These are phyloP conservation scores for Beverwykella pulmonaria DNA, from an alignment of 495 filamentous ascomycete genomes.

Conservation along the genomic window DNA sequence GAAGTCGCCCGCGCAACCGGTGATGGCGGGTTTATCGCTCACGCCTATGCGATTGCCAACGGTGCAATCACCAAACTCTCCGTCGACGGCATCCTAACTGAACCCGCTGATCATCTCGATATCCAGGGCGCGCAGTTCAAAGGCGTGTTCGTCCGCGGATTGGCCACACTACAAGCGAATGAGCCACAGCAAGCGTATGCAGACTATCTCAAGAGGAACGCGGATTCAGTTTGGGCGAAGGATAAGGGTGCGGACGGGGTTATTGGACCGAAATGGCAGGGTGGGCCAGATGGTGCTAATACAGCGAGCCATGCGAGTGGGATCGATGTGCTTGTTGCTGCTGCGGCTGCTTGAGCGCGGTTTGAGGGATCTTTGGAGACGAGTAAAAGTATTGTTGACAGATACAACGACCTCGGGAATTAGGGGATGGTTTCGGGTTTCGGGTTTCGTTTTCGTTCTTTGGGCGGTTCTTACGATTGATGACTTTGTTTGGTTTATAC, in stretches of 20 bases:
- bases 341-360: constrained; percentile 41
- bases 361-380: too few species aligned
- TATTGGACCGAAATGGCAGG: constrained; percentile 62
- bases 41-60: constrained; percentile 66
- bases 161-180: constrained; percentile 59
- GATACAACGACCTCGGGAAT: too few species aligned
- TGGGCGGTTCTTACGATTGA: neutral
- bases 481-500: neutral
- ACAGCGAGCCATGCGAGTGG: constrained; percentile 68
- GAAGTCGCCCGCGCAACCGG: constrained; percentile 63
- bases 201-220: constrained; percentile 62
- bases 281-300: constrained; percentile 54
- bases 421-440: neutral
- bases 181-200: constrained; percentile 56
- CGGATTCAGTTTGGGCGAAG: constrained; percentile 67
- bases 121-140: constrained; percentile 74
- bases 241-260: constrained; percentile 57
- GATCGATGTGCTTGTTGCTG: constrained; percentile 70
- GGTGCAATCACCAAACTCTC: constrained; percentile 62
- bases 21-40: constrained; percentile 43
- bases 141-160: constrained; percentile 73
- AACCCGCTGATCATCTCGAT: constrained; percentile 40
- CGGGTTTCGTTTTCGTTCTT: too few species aligned
- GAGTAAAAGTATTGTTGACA: too few species aligned
- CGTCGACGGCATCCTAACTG: constrained; percentile 66